Percentiles rank a stretch among this genome's conserved stretches.
phyloP scores from a whole-genome alignment of 768 basidiomycete species.

The Leccinum subtestaceum region DNA sequence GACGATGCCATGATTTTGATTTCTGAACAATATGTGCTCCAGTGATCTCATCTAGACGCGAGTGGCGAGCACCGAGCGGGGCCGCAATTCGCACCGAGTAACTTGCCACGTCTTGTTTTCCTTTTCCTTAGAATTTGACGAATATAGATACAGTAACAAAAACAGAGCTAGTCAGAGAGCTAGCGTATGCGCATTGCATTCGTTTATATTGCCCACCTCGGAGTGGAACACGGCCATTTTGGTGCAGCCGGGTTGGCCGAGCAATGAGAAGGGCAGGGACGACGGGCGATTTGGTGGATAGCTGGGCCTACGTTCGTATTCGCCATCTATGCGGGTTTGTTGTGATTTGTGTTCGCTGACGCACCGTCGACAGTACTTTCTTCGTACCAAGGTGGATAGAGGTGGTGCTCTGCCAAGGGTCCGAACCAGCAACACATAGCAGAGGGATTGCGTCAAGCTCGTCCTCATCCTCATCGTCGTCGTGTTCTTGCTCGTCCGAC shows the following conservation, averaged over 20 bases:
- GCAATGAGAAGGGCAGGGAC: constrained; percentile 5
- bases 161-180: constrained; percentile 1
- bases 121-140: constrained; percentile 3
- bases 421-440: no score
- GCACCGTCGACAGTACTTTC: no score
- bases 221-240: constrained; percentile 16
- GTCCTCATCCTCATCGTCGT: no score
- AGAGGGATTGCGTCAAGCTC: no score
- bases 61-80: constrained; percentile 14
- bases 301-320: no score
- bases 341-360: no score
- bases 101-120: constrained; percentile 4
- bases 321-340: no score
- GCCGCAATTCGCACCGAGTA: constrained; percentile 14
- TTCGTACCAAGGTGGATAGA: no score
- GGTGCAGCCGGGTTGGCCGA: background rate
- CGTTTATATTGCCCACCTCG: constrained; percentile 11
- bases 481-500: no score
- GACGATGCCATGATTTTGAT: background rate
- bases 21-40: constrained; percentile 13
- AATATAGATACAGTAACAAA: constrained; percentile 18
- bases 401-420: no score
- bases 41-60: constrained; percentile 77
- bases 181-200: constrained; percentile 11
- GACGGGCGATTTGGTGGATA: background rate